A percentile compares a stretch with the other conserved stretches of the same genome.
Conservation (phyloP, 106 monocot species). For the Apostasia shenzhenica region DNA sequence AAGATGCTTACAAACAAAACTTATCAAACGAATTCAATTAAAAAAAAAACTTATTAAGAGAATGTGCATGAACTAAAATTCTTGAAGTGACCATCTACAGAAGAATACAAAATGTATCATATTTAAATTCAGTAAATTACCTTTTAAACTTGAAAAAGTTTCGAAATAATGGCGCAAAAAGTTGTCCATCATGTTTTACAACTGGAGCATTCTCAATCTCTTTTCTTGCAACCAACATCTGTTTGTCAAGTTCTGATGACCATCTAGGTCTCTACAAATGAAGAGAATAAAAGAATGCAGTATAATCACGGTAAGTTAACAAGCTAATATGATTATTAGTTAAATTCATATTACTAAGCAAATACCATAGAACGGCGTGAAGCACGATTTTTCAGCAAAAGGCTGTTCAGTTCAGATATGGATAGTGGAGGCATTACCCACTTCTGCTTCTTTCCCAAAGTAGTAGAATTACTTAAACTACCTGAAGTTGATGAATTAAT, state of each 20-base stretch:
- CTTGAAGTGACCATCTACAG: too few relatives aligned
- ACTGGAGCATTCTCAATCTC: slow-evolving; percentile 38
- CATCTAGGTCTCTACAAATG: slow-evolving; percentile 48
- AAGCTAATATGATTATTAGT: neutral
- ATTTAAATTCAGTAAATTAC: neutral
- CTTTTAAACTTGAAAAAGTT: slow-evolving; percentile 52
- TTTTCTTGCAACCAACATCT: slow-evolving; percentile 33
- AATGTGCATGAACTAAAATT: too few relatives aligned
- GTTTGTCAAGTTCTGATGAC: slow-evolving; percentile 30
- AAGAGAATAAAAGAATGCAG: neutral
- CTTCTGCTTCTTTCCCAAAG: slow-evolving; percentile 12
- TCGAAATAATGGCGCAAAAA: slow-evolving; percentile 37
- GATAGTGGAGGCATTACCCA: slow-evolving; percentile 18
- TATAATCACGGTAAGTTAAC: neutral
- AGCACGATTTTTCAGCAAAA: slow-evolving; percentile 26
- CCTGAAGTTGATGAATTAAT: neutral
- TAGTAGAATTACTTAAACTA: neutral
- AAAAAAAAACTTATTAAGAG: too few relatives aligned
- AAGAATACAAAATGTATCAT: too few relatives aligned
- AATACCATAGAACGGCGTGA: slow-evolving; percentile 30
- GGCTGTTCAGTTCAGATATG: slow-evolving; percentile 24
- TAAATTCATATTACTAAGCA: neutral
- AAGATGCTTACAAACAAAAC: neutral
- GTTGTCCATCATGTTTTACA: slow-evolving; percentile 19
- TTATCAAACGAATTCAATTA: neutral